Conservation (phyloP, 1,139 yeast genomes). For the Komagataea norvegica region DNA sequence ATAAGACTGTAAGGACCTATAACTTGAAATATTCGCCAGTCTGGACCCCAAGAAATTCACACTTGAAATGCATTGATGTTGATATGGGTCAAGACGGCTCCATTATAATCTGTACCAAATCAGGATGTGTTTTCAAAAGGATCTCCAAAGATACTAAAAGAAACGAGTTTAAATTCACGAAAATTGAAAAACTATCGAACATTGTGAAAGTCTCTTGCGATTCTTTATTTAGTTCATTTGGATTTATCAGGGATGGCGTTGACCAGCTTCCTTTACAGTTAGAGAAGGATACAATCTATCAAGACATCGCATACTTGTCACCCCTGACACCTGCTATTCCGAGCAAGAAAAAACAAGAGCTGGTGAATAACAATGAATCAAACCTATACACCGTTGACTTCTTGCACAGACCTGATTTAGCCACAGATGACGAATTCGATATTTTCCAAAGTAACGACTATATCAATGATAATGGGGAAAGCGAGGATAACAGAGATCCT, state of each 20-base stretch:
- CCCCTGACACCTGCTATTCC: conserved; percentile 31
- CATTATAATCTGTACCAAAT: conserved; percentile 57
- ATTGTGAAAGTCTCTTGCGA: conserved; percentile 62
- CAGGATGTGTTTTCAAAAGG: conserved; percentile 59
- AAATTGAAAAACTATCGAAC: conserved; percentile 49
- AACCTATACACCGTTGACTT: conserved; percentile 14
- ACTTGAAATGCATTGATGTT: conserved; percentile 52
- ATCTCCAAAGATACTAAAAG: conserved; percentile 31
- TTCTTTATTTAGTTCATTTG: conserved; percentile 62
- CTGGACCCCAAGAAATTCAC: conserved; percentile 53
- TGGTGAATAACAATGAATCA: conserved; percentile 10
- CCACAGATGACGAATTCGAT: conserved; percentile 19
- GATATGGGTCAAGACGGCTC: conserved; percentile 70
- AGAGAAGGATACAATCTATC: conserved; percentile 38
- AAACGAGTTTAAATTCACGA: conserved; percentile 46
- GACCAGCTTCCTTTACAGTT: conserved; percentile 49
- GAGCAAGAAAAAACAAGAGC: conserved; percentile 19
- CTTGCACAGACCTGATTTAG: conserved; percentile 16
- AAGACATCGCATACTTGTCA: conserved; percentile 49
- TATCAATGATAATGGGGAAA: conserved; percentile 1
- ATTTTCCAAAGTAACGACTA: conserved; percentile 9
- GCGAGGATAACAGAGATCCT: conserved; percentile 9
- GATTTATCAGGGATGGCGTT: conserved; percentile 60
- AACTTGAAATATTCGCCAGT: conserved; percentile 37
- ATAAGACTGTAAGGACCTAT: conserved; percentile 25